Conservation (phyloP, 2,329 filamentous ascomycete species). For the Sporothrix globosa region DNA sequence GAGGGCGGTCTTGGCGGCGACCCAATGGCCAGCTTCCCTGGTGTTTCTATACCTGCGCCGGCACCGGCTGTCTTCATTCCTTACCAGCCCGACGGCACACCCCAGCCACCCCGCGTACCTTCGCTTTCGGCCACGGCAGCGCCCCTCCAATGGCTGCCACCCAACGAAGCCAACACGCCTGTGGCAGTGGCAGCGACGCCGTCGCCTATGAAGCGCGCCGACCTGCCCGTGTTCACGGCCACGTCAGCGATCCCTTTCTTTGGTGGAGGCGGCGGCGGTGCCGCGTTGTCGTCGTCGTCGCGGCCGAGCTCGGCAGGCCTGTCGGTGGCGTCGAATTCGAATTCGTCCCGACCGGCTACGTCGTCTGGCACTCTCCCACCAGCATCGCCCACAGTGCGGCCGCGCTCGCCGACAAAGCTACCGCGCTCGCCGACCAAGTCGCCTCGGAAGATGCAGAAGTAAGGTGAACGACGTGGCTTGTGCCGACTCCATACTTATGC, state of each 20-base stretch:
- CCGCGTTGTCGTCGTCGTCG: conserved; percentile 9
- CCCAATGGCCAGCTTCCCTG: not conserved
- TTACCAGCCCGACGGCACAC: conserved; percentile 60
- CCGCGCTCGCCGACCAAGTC: conserved; percentile 22
- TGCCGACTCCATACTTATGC: too few species aligned
- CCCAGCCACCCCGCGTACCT: conserved; percentile 37
- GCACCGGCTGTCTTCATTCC: conserved; percentile 53
- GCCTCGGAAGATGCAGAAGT: conserved; percentile 15
- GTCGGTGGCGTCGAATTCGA: conserved; percentile 15
- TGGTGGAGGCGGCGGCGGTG: not conserved
- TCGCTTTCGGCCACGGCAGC: not conserved
- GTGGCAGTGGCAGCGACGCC: conserved; percentile 41
- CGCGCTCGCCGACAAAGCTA: not conserved
- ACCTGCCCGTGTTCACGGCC: conserved; percentile 48
- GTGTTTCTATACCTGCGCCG: not conserved
- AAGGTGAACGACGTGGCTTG: not conserved
- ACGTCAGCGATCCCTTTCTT: conserved; percentile 56
- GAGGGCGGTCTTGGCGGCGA: conserved; percentile 22
- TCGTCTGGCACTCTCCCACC: not conserved
- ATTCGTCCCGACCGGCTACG: conserved; percentile 15
- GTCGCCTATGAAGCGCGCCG: conserved; percentile 45
- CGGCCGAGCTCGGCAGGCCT: conserved; percentile 23
- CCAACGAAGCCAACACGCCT: conserved; percentile 44
- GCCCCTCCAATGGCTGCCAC: conserved; percentile 56
- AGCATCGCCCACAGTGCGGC: not conserved